Conservation (phyloP, 148 eudicot species). For the Rhododendron kiyosumense region DNA sequence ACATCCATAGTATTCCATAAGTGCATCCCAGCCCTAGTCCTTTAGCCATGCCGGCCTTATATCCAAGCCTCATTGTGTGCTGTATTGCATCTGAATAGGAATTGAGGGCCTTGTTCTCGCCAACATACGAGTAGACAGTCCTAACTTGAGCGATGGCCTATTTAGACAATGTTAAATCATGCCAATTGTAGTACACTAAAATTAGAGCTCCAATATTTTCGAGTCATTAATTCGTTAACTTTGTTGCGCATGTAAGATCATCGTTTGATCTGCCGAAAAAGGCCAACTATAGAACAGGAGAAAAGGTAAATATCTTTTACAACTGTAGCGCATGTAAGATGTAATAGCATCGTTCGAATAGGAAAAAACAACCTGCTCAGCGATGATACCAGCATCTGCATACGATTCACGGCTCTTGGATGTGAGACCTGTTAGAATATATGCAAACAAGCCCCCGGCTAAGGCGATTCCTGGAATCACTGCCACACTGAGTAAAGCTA, state of each 20-base stretch:
- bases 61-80: constrained; percentile 78
- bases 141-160: constrained; percentile 98
- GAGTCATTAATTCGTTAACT: too few relatives aligned
- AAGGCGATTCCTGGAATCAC: constrained; percentile 91
- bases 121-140: constrained; percentile 91
- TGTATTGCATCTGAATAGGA: constrained; percentile 95
- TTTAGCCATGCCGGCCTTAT: constrained; percentile 80
- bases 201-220: too few relatives aligned
- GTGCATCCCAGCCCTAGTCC: constrained; percentile 60
- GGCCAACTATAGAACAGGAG: too few relatives aligned
- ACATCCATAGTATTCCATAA: constrained; percentile 98
- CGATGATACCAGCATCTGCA: constrained; percentile 90
- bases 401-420: constrained; percentile 93
- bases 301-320: too few relatives aligned
- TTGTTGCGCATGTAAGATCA: too few relatives aligned
- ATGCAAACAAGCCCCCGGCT: constrained; percentile 96
- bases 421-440: constrained; percentile 90
- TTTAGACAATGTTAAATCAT: not conserved
- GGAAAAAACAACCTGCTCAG: constrained; percentile 71
- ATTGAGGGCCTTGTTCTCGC: constrained; percentile 81
- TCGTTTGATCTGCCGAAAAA: too few relatives aligned
- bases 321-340: too few relatives aligned
- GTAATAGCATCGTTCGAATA: too few relatives aligned
- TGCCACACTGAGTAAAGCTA: constrained; percentile 40
- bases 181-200: too few relatives aligned